A percentile compares a stretch with the other conserved stretches of the same genome.
These are phyloP conservation scores for Bruguiera gymnorhiza DNA, from an alignment of 345 rosid species.

Conservation along the genomic window DNA sequence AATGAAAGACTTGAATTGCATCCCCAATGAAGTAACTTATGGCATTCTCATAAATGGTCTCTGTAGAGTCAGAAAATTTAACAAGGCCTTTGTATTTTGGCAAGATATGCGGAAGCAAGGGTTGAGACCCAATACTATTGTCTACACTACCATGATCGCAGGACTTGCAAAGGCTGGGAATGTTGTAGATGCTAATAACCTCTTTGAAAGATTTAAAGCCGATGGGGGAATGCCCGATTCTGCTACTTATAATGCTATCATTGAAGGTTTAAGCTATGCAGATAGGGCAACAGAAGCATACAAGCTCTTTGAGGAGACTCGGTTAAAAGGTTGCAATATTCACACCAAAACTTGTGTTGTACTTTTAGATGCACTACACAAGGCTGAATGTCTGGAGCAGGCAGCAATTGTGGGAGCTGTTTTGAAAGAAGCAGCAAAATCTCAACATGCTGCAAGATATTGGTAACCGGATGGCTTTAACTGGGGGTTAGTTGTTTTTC, in stretches of 20 bases:
- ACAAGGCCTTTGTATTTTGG: conserved; percentile 95
- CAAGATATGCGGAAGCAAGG: conserved; percentile 94
- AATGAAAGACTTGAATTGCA: conserved; percentile 70
- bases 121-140: conserved; percentile 59
- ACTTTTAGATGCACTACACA: conserved; percentile 80
- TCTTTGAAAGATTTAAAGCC: conserved; percentile 70
- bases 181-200: conserved; percentile 55
- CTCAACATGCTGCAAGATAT: conserved; percentile 78
- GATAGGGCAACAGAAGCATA: conserved; percentile 75
- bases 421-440: conserved; percentile 78
- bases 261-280: conserved; percentile 74
- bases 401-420: conserved; percentile 93
- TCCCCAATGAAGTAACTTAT: conserved; percentile 71
- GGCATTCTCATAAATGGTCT: conserved; percentile 84
- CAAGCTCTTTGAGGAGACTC: conserved; percentile 76
- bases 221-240: conserved; percentile 72
- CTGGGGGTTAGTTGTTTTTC: conserved; percentile 18
- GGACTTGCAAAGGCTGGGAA: conserved; percentile 95
- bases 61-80: conserved; percentile 78
- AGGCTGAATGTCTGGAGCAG: conserved; percentile 86
- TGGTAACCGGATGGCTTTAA: conserved; percentile 42
- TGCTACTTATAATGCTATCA: conserved; percentile 72
- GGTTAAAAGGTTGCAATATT: conserved; percentile 58
- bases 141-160: conserved; percentile 79
- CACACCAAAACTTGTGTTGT: conserved; percentile 75